These are phyloP conservation scores for Phytopythium helicoides DNA, from an alignment of 352 stramenopile species.

Conservation along the genomic window DNA sequence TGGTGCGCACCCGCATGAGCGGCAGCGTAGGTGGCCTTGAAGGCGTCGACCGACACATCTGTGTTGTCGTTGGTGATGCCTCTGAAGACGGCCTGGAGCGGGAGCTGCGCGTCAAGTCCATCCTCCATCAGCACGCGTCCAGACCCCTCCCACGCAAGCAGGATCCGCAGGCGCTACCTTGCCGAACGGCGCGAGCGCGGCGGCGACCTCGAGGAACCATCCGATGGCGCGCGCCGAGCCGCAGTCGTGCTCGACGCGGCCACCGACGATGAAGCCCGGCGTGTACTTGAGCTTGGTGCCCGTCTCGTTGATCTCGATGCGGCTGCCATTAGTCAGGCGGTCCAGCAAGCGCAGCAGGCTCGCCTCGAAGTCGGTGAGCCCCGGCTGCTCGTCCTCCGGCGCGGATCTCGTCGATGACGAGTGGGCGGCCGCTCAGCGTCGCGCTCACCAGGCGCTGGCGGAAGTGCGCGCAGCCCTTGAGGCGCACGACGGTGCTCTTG, in stretches of 20 bases:
- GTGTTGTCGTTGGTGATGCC: slow-evolving; percentile 96
- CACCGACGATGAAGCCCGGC: slow-evolving; percentile 95
- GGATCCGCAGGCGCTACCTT: too few species aligned
- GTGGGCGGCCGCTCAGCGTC: slow-evolving; percentile 89
- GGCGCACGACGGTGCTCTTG: slow-evolving; percentile 41
- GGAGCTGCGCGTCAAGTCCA: too few species aligned
- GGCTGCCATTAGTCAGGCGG: slow-evolving; percentile 95
- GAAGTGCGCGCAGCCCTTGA: slow-evolving; percentile 91
- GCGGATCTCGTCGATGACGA: slow-evolving; percentile 96
- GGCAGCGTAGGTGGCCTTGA: slow-evolving; percentile 94
- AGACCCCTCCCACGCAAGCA: too few species aligned
- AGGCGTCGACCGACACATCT: slow-evolving; percentile 92
- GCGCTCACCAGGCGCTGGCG: slow-evolving; percentile 92
- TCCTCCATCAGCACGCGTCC: too few species aligned
- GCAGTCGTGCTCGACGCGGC: slow-evolving; percentile 95
- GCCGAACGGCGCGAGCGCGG: slow-evolving; percentile 96
- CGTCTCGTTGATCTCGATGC: slow-evolving; percentile 99
- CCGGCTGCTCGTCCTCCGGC: slow-evolving; percentile 93
- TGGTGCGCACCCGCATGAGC: slow-evolving; percentile 76
- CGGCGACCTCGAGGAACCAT: slow-evolving; percentile 98
- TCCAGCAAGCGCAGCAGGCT: slow-evolving; percentile 97
- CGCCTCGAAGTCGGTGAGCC: slow-evolving; percentile 95
- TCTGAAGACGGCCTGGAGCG: slow-evolving; percentile 91
- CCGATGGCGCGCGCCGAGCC: slow-evolving; percentile 89
- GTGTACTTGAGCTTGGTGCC: slow-evolving; percentile 97